A percentile compares a stretch with the other conserved stretches of the same genome.
phyloP scores from a whole-genome alignment of 2,329 filamentous ascomycete species.

The Beauveria medogensis region DNA sequence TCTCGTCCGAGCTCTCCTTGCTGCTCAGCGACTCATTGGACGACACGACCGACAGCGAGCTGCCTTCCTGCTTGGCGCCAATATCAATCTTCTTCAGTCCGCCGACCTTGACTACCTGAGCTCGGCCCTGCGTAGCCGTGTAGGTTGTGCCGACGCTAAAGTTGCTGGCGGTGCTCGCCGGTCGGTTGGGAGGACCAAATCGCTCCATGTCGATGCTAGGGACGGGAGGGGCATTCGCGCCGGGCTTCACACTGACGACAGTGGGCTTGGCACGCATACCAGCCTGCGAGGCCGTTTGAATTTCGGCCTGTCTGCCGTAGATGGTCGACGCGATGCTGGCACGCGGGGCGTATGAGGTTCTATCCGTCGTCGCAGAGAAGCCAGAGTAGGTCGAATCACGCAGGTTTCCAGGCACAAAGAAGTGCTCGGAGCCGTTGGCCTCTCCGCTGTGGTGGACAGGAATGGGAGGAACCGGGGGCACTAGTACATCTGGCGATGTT shows the following conservation, averaged over 20 bases:
- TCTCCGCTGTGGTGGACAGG: constrained; percentile 45
- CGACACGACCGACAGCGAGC: constrained; percentile 16
- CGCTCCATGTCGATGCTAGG: constrained; percentile 61
- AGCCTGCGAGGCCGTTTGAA: constrained; percentile 75
- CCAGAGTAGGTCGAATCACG: constrained; percentile 87
- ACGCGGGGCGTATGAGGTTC: constrained; percentile 51
- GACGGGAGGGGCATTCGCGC: constrained; percentile 58
- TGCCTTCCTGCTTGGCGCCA: constrained; percentile 30
- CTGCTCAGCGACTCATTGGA: constrained; percentile 15
- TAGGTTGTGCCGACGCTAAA: constrained; percentile 64
- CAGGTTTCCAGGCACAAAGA: constrained; percentile 85
- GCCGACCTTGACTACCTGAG: constrained; percentile 53
- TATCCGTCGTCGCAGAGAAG: constrained; percentile 55
- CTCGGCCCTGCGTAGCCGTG: constrained; percentile 48
- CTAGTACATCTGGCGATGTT: constrained; percentile 70
- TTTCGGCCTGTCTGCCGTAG: constrained; percentile 83
- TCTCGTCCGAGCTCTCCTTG: constrained; percentile 20
- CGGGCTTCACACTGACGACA: constrained; percentile 83
- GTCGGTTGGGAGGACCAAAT: constrained; percentile 38
- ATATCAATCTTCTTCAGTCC: constrained; percentile 40
- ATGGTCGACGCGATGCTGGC: constrained; percentile 86
- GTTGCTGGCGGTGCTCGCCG: constrained; percentile 47
- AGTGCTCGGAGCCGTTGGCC: constrained; percentile 70
- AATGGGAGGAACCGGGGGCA: constrained; percentile 90
- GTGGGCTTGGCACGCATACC: constrained; percentile 83